Conservation (phyloP, 2,329 filamentous ascomycete genomes). For the Colletotrichum agaves region DNA sequence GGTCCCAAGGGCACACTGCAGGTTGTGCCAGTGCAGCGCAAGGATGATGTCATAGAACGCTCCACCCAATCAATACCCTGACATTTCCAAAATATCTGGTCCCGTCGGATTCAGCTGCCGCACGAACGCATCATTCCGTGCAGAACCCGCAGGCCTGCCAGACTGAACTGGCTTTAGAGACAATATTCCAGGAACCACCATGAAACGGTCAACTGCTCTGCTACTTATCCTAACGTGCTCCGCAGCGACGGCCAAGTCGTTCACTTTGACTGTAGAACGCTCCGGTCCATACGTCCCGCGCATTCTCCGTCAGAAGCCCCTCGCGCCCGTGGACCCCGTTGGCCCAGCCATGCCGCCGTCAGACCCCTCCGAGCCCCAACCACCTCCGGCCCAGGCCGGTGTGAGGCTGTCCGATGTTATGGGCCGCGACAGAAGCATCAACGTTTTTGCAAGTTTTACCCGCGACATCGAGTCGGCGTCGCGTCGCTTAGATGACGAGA, state of each 20-base stretch:
- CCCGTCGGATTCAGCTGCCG: constrained; percentile 7
- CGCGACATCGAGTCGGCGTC: constrained; percentile 78
- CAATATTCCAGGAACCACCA: constrained; percentile 18
- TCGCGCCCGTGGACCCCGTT: constrained; percentile 33
- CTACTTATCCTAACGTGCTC: constrained; percentile 29
- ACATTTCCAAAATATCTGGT: constrained; percentile 15
- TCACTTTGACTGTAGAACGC: constrained; percentile 30
- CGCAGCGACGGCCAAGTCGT: constrained; percentile 25
- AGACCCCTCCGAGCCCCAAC: constrained; percentile 42
- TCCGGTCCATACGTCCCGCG: constrained; percentile 20
- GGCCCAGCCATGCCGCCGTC: constrained; percentile 42
- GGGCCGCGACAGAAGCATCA: constrained; percentile 80
- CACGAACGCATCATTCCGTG: constrained; percentile 7
- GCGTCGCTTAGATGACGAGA: constrained; percentile 72
- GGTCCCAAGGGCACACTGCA: background rate
- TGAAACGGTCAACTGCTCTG: constrained; percentile 32
- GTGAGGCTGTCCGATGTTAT: constrained; percentile 88
- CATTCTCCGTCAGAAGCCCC: constrained; percentile 37
- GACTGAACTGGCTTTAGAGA: background rate
- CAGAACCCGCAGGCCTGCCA: background rate
- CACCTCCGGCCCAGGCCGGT: constrained; percentile 50
- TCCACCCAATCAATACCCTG: constrained; percentile 15
- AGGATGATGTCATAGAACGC: constrained; percentile 27
- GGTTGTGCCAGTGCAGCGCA: background rate
- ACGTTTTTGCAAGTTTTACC: constrained; percentile 84